Base-by-base conservation (phyloP, 2,329 filamentous ascomycete species). In the Fusarium sp. region DNA sequence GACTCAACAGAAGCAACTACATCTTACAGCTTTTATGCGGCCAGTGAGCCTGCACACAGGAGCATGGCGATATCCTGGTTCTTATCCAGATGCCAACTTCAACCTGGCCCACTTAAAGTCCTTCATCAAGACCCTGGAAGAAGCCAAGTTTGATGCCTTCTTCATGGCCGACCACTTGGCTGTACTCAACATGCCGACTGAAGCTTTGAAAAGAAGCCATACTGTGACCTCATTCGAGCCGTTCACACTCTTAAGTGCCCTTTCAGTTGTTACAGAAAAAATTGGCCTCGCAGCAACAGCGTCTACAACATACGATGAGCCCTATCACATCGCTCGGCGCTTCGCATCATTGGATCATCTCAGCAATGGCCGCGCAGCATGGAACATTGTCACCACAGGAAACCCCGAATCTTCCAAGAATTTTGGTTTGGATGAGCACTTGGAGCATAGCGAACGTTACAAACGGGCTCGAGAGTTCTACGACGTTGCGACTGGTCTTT, bases 1-100 rank as follows among this genome's bases (percentile, higher is more conserved):
- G 72, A 26, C 69, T 21, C 59, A 69, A 31, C 46, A 55, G 13
- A 81, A 79, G 40, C 71, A 84, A 63, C 76, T 87, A 7, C 85
- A 88, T 65, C 80, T 89, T 6, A 88, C 86, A 4, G 86, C 86
- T 1, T 88, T 88, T 62, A 88, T 89, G 85, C 83, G 86, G 19
- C 86, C 86, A 1, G 84, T 88, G 3, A 84, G 81, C 45, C 76
- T 88, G 11, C 85, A 88, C 65, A 86, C 84, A 3, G 84, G 87
- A 33, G 85, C 85, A 66, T 88, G 86, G 85, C 80, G 86, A 7
- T 88, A 87, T 65, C 85, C 85, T 0, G 84, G 83, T 5, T 77
- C 85, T 1, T 85, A 84, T 57, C 79, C 86, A 1, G 86, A 88
- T 57, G 86, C 86, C 54, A 88, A 88, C 76, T 88, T 88, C 81